A percentile compares a stretch with the other conserved stretches of the same genome.
These are phyloP conservation scores for Solanum hybrid DNA, from an alignment of 305 asterid species.

Conservation along the genomic window DNA sequence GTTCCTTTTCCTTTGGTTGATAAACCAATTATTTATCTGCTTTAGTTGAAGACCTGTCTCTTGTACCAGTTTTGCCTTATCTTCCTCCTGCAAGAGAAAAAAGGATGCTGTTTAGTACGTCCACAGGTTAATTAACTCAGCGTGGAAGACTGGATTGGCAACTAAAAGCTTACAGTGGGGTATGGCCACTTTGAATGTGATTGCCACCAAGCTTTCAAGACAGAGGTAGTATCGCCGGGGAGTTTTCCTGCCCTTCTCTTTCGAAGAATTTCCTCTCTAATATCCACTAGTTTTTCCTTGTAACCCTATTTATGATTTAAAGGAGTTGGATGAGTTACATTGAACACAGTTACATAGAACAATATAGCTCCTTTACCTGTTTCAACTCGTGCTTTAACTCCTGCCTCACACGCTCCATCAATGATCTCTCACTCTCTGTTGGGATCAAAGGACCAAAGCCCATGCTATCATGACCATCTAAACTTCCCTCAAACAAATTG, in stretches of 20 bases:
- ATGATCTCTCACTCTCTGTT: constrained; percentile 47
- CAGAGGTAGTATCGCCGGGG: constrained; percentile 52
- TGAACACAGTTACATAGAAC: not conserved
- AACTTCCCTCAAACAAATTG: constrained; percentile 36
- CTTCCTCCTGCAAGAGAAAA: constrained; percentile 31
- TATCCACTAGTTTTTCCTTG: constrained; percentile 53
- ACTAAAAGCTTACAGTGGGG: constrained; percentile 31
- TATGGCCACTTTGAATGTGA: constrained; percentile 53
- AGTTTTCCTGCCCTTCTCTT: constrained; percentile 59
- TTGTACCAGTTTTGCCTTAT: constrained; percentile 45
- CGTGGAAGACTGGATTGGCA: not conserved
- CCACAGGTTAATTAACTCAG: not conserved
- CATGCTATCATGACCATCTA: constrained; percentile 36
- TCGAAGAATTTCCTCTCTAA: constrained; percentile 50
- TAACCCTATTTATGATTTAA: constrained; percentile 29
- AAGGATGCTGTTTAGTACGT: not conserved
- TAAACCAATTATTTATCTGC: constrained; percentile 31
- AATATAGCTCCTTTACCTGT: constrained; percentile 19
- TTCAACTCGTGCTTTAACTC: constrained; percentile 55
- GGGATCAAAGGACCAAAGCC: constrained; percentile 53
- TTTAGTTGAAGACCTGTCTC: constrained; percentile 53
- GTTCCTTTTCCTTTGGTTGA: constrained; percentile 40
- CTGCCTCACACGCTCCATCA: constrained; percentile 65
- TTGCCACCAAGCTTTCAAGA: constrained; percentile 46
- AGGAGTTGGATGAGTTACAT: not conserved